A percentile compares a stretch with the other conserved stretches of the same genome.
phyloP scores from a whole-genome alignment of 768 basidiomycete genomes.

The Porphyrellus cyaneotinctus region DNA sequence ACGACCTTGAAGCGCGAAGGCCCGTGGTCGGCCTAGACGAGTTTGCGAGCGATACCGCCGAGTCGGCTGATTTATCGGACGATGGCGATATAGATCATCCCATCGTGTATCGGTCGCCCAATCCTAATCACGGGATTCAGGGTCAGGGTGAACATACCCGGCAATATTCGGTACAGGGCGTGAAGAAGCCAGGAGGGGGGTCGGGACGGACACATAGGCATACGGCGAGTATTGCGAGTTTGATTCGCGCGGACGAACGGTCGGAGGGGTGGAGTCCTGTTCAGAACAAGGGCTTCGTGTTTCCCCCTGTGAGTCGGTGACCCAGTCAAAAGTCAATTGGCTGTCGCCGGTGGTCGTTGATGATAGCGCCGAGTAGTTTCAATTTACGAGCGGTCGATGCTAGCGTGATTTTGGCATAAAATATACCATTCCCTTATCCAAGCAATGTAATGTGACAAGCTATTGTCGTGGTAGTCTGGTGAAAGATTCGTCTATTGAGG shows the following conservation, averaged over 20 bases:
- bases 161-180: conserved; percentile 5
- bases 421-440: no score
- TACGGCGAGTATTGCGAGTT: conserved; percentile 79
- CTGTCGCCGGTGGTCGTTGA: no score
- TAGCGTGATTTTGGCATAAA: no score
- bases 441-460: no score
- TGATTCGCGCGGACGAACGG: conserved; percentile 73
- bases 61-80: conserved; percentile 34
- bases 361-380: no score
- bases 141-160: neutral
- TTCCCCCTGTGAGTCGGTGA: conserved; percentile 39
- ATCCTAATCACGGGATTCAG: conserved; percentile 25
- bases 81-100: conserved; percentile 3
- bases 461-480: no score
- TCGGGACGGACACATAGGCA: conserved; percentile 63
- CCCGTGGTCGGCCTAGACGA: conserved; percentile 29
- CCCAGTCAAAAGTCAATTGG: no score
- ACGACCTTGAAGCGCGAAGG: conserved; percentile 61
- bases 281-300: conserved; percentile 46
- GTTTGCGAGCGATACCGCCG: conserved; percentile 36
- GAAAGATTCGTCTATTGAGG: no score
- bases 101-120: conserved; percentile 68
- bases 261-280: conserved; percentile 82
- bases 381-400: no score
- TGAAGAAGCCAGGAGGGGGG: conserved; percentile 21